Percentiles rank a stretch among this genome's conserved stretches.
Evolutionary conservation across 257 asterid species (phyloP).

Genomic region (Plantago major): DNA sequence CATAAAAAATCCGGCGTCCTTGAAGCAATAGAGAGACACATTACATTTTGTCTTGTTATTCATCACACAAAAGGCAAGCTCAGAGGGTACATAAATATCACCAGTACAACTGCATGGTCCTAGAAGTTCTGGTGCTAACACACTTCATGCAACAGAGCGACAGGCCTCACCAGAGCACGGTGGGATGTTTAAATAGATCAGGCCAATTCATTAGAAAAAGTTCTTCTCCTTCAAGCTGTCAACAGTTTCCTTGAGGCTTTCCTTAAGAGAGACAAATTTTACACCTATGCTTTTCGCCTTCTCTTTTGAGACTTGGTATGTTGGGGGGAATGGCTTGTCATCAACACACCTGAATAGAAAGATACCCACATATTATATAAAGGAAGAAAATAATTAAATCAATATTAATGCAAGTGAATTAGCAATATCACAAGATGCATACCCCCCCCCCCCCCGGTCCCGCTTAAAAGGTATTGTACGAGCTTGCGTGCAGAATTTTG

Average conservation of each 20-base stretch:
- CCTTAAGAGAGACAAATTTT: slow-evolving; percentile 36
- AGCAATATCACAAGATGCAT: no score
- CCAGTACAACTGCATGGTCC: no score
- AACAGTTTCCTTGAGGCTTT: slow-evolving; percentile 46
- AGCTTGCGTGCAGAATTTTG: no score
- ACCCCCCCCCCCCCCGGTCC: no score
- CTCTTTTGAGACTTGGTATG: slow-evolving; percentile 41
- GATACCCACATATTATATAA: not conserved
- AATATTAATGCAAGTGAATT: no score
- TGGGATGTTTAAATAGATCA: slow-evolving; percentile 8
- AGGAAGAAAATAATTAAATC: not conserved
- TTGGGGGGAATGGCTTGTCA: slow-evolving; percentile 35
- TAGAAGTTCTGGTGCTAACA: no score
- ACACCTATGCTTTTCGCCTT: slow-evolving; percentile 40
- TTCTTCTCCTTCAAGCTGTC: slow-evolving; percentile 46
- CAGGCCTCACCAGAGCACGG: not conserved
- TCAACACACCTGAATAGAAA: slow-evolving; percentile 36
- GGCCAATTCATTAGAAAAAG: slow-evolving; percentile 17
- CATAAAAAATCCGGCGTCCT: no score
- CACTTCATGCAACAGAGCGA: not conserved
- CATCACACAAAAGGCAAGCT: not conserved
- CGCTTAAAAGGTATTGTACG: no score
- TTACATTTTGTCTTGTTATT: not conserved
- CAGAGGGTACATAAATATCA: not conserved
- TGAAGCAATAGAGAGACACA: no score